phyloP scores from a whole-genome alignment of 1,284 basidiomycete species.

The Trichosporon inkin region DNA sequence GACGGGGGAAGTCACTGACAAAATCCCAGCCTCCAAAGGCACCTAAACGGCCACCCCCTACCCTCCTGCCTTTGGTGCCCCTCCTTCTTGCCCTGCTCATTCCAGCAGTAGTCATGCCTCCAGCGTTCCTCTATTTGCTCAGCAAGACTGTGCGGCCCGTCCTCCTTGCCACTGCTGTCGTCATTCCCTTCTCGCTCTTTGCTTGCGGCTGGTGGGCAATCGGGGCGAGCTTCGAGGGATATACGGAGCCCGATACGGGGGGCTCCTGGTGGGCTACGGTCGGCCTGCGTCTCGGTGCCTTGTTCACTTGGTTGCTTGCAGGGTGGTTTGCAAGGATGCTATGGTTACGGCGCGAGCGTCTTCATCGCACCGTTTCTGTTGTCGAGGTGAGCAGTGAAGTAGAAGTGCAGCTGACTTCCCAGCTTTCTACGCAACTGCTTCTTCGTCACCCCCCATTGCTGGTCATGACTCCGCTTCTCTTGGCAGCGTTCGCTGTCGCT shows the following conservation, averaged over 20 bases:
- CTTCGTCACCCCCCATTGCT: constrained; percentile 75
- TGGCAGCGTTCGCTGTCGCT: constrained; percentile 65
- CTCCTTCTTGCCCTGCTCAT: constrained; percentile 73
- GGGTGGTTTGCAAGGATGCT: constrained; percentile 68
- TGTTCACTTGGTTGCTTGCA: constrained; percentile 68
- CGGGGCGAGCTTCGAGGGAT: constrained; percentile 82
- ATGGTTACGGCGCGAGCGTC: constrained; percentile 59
- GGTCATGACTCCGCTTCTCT: constrained; percentile 70
- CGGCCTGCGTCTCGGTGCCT: constrained; percentile 69
- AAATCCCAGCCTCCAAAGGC: not conserved
- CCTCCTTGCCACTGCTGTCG: constrained; percentile 70
- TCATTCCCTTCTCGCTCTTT: constrained; percentile 73
- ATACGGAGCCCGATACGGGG: constrained; percentile 62
- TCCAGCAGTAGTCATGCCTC: constrained; percentile 65
- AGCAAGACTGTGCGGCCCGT: constrained; percentile 76
- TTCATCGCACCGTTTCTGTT: constrained; percentile 60
- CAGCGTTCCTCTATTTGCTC: constrained; percentile 70
- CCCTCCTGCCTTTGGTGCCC: constrained; percentile 73
- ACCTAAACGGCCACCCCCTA: constrained; percentile 25
- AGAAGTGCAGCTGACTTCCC: not conserved
- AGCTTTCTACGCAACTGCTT: constrained; percentile 70
- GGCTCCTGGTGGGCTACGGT: constrained; percentile 63
- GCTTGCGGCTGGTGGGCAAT: constrained; percentile 83
- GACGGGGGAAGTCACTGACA: not conserved
- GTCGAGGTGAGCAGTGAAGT: constrained; percentile 55